A percentile compares a stretch with the other conserved stretches of the same genome.
These are phyloP conservation scores for Chamaecrista fasciculata DNA, from an alignment of 306 rosid genomes.

Conservation along the genomic window DNA sequence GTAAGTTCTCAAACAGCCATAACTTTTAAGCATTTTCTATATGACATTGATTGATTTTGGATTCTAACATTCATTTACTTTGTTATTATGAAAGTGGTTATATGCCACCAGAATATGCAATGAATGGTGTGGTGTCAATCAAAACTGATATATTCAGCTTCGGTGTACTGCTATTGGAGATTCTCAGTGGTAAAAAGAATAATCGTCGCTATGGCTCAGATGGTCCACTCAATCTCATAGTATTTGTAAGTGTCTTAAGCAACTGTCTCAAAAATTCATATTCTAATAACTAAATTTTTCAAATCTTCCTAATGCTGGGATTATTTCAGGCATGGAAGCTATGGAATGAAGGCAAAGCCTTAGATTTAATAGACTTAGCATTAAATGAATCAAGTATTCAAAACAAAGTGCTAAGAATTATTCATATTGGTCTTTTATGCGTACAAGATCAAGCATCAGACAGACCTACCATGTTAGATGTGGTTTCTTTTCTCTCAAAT, in stretches of 20 bases:
- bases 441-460: not conserved
- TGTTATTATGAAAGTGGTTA: slow-evolving; percentile 17
- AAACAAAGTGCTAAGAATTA: not conserved
- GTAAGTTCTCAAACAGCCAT: slow-evolving; percentile 20
- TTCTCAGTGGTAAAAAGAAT: slow-evolving; percentile 28
- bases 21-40: not conserved
- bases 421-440: slow-evolving; percentile 7
- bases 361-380: not conserved
- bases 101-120: slow-evolving; percentile 26
- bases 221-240: slow-evolving; percentile 17
- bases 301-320: not conserved
- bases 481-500: slow-evolving; percentile 20
- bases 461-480: not conserved
- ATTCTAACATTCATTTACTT: not conserved
- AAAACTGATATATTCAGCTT: slow-evolving; percentile 44
- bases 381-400: not conserved
- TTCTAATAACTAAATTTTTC: not conserved
- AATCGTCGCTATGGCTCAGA: not conserved
- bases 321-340: not conserved
- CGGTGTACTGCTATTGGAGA: slow-evolving; percentile 31
- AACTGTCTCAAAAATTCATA: not conserved
- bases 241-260: slow-evolving; percentile 14
- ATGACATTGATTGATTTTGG: not conserved
- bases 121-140: slow-evolving; percentile 29
- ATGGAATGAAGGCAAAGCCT: not conserved